A percentile compares a stretch with the other conserved stretches of the same genome.
Evolutionary conservation across 495 filamentous ascomycete genomes (phyloP).

Genomic region (Hypoxylon fuscum): DNA sequence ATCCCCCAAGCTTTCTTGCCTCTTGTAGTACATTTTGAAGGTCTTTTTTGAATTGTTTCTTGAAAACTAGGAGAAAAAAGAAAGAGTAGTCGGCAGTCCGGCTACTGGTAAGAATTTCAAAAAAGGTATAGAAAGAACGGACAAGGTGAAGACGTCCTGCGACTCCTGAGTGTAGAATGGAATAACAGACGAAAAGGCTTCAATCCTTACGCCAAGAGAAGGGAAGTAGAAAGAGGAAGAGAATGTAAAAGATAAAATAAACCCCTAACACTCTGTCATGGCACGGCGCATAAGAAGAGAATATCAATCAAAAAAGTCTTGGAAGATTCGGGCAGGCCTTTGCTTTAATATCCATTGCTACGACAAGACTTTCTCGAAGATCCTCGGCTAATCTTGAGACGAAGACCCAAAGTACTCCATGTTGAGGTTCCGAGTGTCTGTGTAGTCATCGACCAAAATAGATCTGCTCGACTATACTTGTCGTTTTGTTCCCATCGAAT

Average conservation of each 20-base stretch:
- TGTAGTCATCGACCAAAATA: slow-evolving; percentile 21
- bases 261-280: slow-evolving; percentile 31
- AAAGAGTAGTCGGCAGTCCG: slow-evolving; percentile 18
- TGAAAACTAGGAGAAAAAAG: slow-evolving; percentile 17
- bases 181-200: slow-evolving; percentile 43
- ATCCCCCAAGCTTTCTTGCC: slow-evolving; percentile 31
- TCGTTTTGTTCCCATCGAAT: slow-evolving; percentile 11
- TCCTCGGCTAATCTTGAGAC: slow-evolving; percentile 30
- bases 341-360: slow-evolving; percentile 40
- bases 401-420: slow-evolving; percentile 27
- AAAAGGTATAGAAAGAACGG: slow-evolving; percentile 22
- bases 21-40: slow-evolving; percentile 27
- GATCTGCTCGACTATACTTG: slow-evolving; percentile 33
- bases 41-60: neutral
- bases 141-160: slow-evolving; percentile 43
- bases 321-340: slow-evolving; percentile 28
- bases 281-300: slow-evolving; percentile 24
- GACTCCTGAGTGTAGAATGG: slow-evolving; percentile 37
- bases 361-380: slow-evolving; percentile 28
- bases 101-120: slow-evolving; percentile 20
- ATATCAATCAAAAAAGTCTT: slow-evolving; percentile 46
- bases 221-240: slow-evolving; percentile 34
- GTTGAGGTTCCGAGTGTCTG: slow-evolving; percentile 11
- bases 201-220: slow-evolving; percentile 43
- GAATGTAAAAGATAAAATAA: slow-evolving; percentile 30